Evolutionary conservation across 805 yeast genomes (phyloP).

Genomic region (Suhomyces prunicola): DNA sequence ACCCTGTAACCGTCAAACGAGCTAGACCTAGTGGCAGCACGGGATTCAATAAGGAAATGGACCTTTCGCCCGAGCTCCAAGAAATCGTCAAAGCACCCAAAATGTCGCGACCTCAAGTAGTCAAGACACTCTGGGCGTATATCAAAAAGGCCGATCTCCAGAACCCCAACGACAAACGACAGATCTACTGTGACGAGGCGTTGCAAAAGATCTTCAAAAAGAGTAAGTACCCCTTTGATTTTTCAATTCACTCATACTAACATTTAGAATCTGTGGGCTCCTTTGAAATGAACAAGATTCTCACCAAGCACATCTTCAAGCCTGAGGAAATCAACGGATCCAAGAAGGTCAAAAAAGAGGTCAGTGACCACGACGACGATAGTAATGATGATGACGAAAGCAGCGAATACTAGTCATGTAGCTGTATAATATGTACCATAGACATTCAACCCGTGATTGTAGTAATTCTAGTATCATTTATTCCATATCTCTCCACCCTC

Average conservation of each 20-base stretch:
- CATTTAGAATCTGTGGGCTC: conserved; percentile 41
- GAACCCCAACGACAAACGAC: conserved; percentile 62
- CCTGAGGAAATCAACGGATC: conserved; percentile 23
- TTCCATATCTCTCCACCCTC: background rate
- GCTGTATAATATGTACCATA: conserved; percentile 1
- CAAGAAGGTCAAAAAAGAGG: conserved; percentile 5
- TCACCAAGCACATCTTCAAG: conserved; percentile 49
- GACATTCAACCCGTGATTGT: background rate
- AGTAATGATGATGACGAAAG: conserved; percentile 9
- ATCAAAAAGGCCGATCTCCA: conserved; percentile 62
- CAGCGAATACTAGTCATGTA: conserved; percentile 3
- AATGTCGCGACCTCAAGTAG: conserved; percentile 67
- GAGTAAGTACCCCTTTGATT: conserved; percentile 26
- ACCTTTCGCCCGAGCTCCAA: conserved; percentile 50
- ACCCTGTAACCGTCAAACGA: conserved; percentile 5
- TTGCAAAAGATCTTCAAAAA: conserved; percentile 58
- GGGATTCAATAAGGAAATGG: conserved; percentile 42
- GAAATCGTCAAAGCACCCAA: conserved; percentile 41
- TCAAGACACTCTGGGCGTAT: conserved; percentile 66
- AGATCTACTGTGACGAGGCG: conserved; percentile 60
- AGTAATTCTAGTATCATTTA: too few relatives aligned
- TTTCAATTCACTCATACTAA: conserved; percentile 6
- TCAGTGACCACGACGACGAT: conserved; percentile 2
- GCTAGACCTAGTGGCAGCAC: conserved; percentile 19
- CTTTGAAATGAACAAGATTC: conserved; percentile 56